A percentile compares a stretch with the other conserved stretches of the same genome.
Conservation (phyloP, 2,329 filamentous ascomycete species). For the Torrubiella hemipterigena region DNA sequence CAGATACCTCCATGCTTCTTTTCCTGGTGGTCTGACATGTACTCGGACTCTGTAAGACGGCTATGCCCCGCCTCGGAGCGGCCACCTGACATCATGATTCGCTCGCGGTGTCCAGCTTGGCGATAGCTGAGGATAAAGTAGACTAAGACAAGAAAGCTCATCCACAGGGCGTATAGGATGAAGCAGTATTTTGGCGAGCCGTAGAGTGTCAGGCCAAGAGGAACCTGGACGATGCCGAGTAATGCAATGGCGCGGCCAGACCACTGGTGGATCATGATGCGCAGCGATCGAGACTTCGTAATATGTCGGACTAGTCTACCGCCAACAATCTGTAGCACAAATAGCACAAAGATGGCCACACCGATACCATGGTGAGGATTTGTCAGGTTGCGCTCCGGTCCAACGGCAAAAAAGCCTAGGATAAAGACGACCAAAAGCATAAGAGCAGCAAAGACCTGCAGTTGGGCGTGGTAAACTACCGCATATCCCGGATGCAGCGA, state of each 20-base stretch:
- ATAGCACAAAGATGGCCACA: conserved; percentile 62
- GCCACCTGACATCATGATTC: conserved; percentile 45
- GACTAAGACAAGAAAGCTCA: conserved; percentile 55
- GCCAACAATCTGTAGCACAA: conserved; percentile 59
- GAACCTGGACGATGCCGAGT: conserved; percentile 75
- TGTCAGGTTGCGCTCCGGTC: conserved; percentile 55
- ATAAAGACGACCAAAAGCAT: conserved; percentile 61
- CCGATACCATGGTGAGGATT: conserved; percentile 83
- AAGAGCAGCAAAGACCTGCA: conserved; percentile 57
- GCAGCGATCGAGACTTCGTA: conserved; percentile 33
- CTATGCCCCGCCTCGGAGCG: conserved; percentile 37
- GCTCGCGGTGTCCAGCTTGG: conserved; percentile 40
- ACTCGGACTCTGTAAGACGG: conserved; percentile 26
- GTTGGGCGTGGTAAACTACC: conserved; percentile 59
- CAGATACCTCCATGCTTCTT: conserved; percentile 18
- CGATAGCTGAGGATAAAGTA: conserved; percentile 76
- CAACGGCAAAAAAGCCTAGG: conserved; percentile 69
- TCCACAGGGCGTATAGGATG: conserved; percentile 73
- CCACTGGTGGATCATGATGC: conserved; percentile 74
- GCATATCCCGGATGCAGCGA: conserved; percentile 47
- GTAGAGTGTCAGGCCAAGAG: conserved; percentile 81
- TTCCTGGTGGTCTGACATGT: conserved; percentile 21
- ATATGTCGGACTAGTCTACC: conserved; percentile 51
- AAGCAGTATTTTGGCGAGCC: conserved; percentile 80
- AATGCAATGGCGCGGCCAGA: conserved; percentile 65